Conservation (phyloP, 75 land plant genomes). For the Cupressus sempervirens region DNA sequence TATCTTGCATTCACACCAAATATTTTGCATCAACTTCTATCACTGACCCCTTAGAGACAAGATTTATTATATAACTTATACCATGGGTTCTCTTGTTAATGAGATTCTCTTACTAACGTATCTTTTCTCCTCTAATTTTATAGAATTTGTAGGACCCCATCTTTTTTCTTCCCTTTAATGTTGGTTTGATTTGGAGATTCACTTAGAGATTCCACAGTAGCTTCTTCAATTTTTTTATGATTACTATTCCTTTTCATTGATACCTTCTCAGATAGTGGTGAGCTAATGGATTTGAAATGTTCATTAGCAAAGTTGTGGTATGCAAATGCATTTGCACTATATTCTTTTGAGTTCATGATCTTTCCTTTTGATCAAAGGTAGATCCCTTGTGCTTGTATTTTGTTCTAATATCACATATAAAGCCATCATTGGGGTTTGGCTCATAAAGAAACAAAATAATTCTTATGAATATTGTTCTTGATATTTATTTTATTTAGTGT, state of each 20-base stretch:
- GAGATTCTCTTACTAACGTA: not conserved
- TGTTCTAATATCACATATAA: constrained; percentile 80
- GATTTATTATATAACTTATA: not conserved
- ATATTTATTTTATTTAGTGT: too few species aligned
- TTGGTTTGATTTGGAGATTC: not conserved
- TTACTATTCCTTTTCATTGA: not conserved
- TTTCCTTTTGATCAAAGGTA: constrained; percentile 71
- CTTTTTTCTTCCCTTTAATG: not conserved
- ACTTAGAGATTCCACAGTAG: not conserved
- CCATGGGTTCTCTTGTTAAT: not conserved
- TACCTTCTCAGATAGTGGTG: not conserved
- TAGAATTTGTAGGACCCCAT: not conserved
- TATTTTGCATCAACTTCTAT: not conserved
- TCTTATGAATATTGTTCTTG: constrained; percentile 69
- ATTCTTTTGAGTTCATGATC: constrained; percentile 63
- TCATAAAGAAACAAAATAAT: constrained; percentile 77
- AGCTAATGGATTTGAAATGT: not conserved
- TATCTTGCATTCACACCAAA: too few species aligned
- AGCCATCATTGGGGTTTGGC: constrained; percentile 94
- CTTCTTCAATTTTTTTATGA: not conserved
- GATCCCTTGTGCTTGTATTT: constrained; percentile 85
- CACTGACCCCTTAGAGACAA: not conserved
- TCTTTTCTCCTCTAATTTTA: not conserved
- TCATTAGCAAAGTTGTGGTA: not conserved
- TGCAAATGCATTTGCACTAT: constrained; percentile 29